Evolutionary conservation across 148 eudicot species (phyloP).

Genomic region (Vaccinium corymbosum): DNA sequence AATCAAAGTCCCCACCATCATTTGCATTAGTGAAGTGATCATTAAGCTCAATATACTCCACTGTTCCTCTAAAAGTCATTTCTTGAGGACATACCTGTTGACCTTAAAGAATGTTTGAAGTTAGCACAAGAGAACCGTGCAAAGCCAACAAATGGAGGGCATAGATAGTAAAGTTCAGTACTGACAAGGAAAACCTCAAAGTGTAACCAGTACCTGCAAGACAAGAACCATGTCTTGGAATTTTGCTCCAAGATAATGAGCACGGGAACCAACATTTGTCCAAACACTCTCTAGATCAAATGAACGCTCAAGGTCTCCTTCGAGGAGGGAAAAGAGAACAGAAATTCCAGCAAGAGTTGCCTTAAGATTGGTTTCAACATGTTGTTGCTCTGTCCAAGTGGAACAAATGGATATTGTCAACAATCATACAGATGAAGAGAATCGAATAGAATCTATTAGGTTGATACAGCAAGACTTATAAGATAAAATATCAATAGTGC

Average conservation of each 20-base stretch:
- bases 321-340: constrained; percentile 53
- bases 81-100: constrained; percentile 68
- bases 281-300: constrained; percentile 24
- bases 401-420: constrained; percentile 12
- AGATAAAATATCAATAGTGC: background rate
- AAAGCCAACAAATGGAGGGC: constrained; percentile 16
- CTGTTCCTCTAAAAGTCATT: constrained; percentile 59
- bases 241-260: constrained; percentile 50
- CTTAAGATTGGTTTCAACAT: constrained; percentile 76
- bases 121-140: constrained; percentile 27
- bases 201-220: constrained; percentile 56
- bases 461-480: background rate
- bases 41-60: constrained; percentile 52
- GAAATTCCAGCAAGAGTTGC: constrained; percentile 58
- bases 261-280: constrained; percentile 30
- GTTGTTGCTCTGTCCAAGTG: constrained; percentile 70
- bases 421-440: background rate
- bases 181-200: constrained; percentile 1
- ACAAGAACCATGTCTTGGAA: constrained; percentile 41
- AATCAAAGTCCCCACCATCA: constrained; percentile 23
- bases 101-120: constrained; percentile 42
- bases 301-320: constrained; percentile 45
- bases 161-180: constrained; percentile 4
- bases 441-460: background rate
- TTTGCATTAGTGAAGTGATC: constrained; percentile 46